These are phyloP conservation scores for Lineolata rhizophorae DNA, from an alignment of 495 filamentous ascomycete genomes.

Conservation along the genomic window DNA sequence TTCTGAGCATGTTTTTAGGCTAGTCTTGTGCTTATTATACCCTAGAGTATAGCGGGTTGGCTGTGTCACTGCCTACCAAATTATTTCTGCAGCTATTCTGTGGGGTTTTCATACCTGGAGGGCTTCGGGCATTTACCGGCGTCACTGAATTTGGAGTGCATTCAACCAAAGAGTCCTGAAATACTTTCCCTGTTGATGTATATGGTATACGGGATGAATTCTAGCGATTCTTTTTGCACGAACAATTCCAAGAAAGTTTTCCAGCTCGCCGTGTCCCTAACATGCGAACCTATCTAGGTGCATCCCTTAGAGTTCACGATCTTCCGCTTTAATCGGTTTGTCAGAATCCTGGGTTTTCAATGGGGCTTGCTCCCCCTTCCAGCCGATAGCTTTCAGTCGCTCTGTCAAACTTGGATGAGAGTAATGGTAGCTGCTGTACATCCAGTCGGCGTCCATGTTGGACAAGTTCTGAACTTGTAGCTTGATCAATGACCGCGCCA, in stretches of 20 bases:
- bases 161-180: no score
- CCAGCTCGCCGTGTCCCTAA: background rate
- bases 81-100: no score
- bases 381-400: constrained; percentile 71
- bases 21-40: no score
- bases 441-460: constrained; percentile 95
- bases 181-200: background rate
- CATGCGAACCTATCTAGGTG: no score
- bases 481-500: constrained; percentile 78
- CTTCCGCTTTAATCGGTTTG: constrained; percentile 31
- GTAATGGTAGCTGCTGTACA: constrained; percentile 95
- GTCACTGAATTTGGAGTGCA: no score
- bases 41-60: no score
- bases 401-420: constrained; percentile 93
- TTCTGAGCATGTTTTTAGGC: no score
- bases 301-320: constrained; percentile 38
- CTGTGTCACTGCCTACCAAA: no score
- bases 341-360: constrained; percentile 24
- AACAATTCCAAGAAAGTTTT: background rate
- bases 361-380: constrained; percentile 41
- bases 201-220: background rate
- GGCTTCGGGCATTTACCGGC: no score
- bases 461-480: constrained; percentile 94
- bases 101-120: no score
- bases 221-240: background rate